A percentile compares a stretch with the other conserved stretches of the same genome.
Conservation (phyloP, 768 basidiomycete genomes). For the Porpolomopsis calyptriformis region DNA sequence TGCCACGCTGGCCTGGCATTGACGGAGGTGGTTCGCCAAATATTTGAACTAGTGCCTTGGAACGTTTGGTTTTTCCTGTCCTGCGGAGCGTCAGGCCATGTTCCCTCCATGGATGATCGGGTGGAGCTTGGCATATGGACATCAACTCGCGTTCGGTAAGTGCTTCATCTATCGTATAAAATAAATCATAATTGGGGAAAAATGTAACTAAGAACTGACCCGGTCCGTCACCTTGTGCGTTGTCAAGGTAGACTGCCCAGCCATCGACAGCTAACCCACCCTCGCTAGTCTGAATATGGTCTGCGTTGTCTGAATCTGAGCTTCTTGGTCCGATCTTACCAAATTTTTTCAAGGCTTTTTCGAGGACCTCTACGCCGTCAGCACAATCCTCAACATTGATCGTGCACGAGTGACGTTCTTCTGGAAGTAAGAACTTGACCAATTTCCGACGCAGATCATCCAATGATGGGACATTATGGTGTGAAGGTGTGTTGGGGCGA, state of each 20-base stretch:
- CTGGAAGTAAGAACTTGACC: slow-evolving; percentile 81
- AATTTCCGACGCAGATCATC: slow-evolving; percentile 76
- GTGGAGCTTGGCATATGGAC: slow-evolving; percentile 71
- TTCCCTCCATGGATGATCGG: slow-evolving; percentile 70
- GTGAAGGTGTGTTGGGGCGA: slow-evolving; percentile 29
- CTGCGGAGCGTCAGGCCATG: slow-evolving; percentile 68
- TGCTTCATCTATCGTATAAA: slow-evolving; percentile 42
- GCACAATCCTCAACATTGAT: slow-evolving; percentile 75
- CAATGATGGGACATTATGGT: slow-evolving; percentile 39
- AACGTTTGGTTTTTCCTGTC: slow-evolving; percentile 27
- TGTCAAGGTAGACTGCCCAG: slow-evolving; percentile 76
- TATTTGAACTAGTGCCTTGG: slow-evolving; percentile 15
- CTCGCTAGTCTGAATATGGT: slow-evolving; percentile 57
- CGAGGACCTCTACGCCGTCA: slow-evolving; percentile 78
- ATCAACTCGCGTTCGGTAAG: slow-evolving; percentile 75
- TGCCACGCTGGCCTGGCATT: slow-evolving; percentile 15
- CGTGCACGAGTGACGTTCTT: slow-evolving; percentile 66
- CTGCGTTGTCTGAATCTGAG: slow-evolving; percentile 32
- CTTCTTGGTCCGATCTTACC: slow-evolving; percentile 47
- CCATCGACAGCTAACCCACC: slow-evolving; percentile 77
- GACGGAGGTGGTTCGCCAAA: slow-evolving; percentile 1
- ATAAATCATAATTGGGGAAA: not conserved
- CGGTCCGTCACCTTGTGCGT: slow-evolving; percentile 40
- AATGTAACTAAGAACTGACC: slow-evolving; percentile 27
- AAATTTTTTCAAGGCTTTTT: slow-evolving; percentile 84